phyloP scores from a whole-genome alignment of 2,329 filamentous ascomycete species.

The Dryadomyces quercus-mongolicae region DNA sequence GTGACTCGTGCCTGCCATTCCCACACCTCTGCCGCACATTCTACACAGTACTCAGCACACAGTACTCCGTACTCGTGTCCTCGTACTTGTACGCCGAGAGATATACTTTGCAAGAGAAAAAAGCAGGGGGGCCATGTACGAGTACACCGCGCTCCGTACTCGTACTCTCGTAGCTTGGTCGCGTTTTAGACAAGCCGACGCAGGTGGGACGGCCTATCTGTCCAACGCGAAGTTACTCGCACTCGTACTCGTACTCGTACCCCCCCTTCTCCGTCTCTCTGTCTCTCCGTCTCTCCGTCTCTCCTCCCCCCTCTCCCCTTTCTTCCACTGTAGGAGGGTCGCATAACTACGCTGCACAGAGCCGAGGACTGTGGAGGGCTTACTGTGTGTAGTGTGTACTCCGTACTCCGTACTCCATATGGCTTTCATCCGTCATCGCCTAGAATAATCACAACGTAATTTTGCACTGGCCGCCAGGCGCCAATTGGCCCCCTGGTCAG shows the following conservation, averaged over 20 bases:
- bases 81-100: too few relatives aligned
- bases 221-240: background rate
- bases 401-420: too few relatives aligned
- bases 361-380: too few relatives aligned
- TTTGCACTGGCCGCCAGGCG: too few relatives aligned
- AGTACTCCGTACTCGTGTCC: too few relatives aligned
- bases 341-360: too few relatives aligned
- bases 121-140: background rate
- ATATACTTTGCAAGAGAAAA: background rate
- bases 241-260: background rate
- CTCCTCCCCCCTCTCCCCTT: background rate
- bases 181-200: slow-evolving; percentile 1
- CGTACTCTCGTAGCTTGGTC: background rate
- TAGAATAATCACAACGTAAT: background rate
- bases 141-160: background rate
- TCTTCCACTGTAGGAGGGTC: background rate
- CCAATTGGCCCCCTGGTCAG: too few relatives aligned
- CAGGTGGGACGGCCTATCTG: background rate
- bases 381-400: too few relatives aligned
- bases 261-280: background rate
- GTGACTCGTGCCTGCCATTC: too few relatives aligned
- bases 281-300: too few relatives aligned
- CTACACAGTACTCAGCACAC: too few relatives aligned
- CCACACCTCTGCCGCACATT: too few relatives aligned
- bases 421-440: background rate